These are phyloP conservation scores for Zymoseptoria tritici DNA, from an alignment of 2,329 filamentous ascomycete species.

Conservation along the genomic window DNA sequence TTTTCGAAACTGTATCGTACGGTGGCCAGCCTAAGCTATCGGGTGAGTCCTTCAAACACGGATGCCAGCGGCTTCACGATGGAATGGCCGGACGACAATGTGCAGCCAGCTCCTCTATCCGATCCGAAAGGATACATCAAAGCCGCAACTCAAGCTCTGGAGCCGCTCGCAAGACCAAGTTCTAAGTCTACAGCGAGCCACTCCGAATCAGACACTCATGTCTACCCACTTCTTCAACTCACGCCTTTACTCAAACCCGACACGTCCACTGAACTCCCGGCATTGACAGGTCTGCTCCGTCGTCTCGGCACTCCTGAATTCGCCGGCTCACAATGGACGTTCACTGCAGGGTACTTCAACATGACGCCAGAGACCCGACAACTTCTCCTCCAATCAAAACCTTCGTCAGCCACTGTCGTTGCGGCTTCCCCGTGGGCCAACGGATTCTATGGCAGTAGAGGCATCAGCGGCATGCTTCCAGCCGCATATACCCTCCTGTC, in stretches of 20 bases:
- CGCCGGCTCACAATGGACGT: conserved; percentile 74
- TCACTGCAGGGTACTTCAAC: conserved; percentile 98
- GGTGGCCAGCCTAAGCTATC: conserved; percentile 74
- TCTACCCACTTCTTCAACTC: conserved; percentile 84
- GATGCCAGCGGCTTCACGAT: conserved; percentile 44
- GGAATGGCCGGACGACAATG: conserved; percentile 69
- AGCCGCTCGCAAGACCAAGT: conserved; percentile 53
- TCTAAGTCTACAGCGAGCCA: conserved; percentile 11
- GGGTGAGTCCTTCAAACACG: conserved; percentile 56
- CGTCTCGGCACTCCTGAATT: conserved; percentile 59
- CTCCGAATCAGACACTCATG: conserved; percentile 53
- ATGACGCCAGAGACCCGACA: conserved; percentile 77
- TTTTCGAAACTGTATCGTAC: conserved; percentile 71
- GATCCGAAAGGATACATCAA: conserved; percentile 62
- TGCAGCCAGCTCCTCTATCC: conserved; percentile 65
- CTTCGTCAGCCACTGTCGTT: conserved; percentile 68
- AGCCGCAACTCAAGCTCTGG: conserved; percentile 59
- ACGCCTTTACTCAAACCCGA: conserved; percentile 74
- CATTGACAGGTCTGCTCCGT: conserved; percentile 65
- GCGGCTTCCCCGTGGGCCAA: conserved; percentile 92
- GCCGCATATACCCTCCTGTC: conserved; percentile 88
- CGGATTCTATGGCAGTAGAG: conserved; percentile 83
- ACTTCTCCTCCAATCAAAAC: conserved; percentile 67
- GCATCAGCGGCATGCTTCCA: conserved; percentile 82
- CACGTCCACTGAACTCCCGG: conserved; percentile 80